Evolutionary conservation across 2,329 filamentous ascomycete genomes (phyloP), one percentile per base, ranked within the genome.

Genomic region (Harringtonia aguacate): DNA sequence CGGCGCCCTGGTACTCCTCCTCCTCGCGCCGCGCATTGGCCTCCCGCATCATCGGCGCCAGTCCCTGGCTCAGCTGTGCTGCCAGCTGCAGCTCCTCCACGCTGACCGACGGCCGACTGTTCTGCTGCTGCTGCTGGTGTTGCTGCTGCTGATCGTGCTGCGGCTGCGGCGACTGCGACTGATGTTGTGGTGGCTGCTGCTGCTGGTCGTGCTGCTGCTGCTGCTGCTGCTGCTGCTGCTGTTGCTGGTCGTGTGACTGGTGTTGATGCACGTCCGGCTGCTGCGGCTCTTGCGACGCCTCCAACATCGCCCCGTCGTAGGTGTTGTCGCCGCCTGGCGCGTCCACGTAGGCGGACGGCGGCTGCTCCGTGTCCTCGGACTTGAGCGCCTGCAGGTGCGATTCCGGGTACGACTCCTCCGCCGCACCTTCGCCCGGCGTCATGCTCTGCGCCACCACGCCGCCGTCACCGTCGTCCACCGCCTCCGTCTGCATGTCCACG

Each of bases 61-160:
- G 61, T 36, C 67, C 72, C 47, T 75, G 71, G 39, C 72, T 73
- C 35, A 79, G 60, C 53, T 77, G 75, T 10, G 75, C 73, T 14
- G 74, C 73, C 33, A 78, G 61, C 56, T 76, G 74, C 35, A 78
- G 63, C 58, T 78, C 74, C 51, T 75, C 73, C 6, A 68, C 64
- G 46, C 69, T 75, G 30, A 68, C 61, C 7, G 53, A 47, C 2
- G 67, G 61, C 13, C 64, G 46, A 8, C 39, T 37, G n/a, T 8
- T 36, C 14, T 62, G 53, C 38, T 69, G 66, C 24, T 68, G 67
- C 36, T 65, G 65, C 18, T 65, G 57, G 15, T 62, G 55, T 14
- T 62, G 56, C 4, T 62, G 53, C 10, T 66, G 63, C 34, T 56
- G 52, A 8, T 54, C 43, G 21, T 52, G 46, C 17, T 48, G 27